Base-by-base conservation (phyloP, 192 early-diverging fungal species). In the Phycomyces blakesleeanus region DNA sequence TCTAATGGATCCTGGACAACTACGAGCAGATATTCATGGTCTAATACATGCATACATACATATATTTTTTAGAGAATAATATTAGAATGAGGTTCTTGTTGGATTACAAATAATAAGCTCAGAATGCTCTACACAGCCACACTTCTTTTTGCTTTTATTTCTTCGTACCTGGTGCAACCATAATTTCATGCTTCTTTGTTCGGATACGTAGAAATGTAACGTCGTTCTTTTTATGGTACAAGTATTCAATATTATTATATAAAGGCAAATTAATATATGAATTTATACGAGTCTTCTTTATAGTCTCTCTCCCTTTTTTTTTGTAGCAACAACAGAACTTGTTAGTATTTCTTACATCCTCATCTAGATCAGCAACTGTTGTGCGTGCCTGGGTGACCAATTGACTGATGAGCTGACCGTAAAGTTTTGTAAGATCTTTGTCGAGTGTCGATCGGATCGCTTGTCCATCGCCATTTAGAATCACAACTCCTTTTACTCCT, bases 151-250 rank as follows among this genome's bases (percentile, higher is more conserved):
- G n/a, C n/a, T n/a, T n/a, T n/a, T n/a, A n/a, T n/a, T n/a, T n/a
- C n/a, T n/a, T n/a, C n/a, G n/a, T 79, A 93, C 89, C 92, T 57
- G 94, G 93, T 11, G 92, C 91, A 18, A 98, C 83, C 93, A 98
- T 96, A 51, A 98, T 90, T 70, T 98, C 96, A 74, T 96, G 92
- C 65, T 93, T 93, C 77, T 92, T 96, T 22, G 93, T 92, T 29
- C 96, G 80, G 51, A 98, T 88, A 59, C 96, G 83, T 58, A 98
- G 62, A 67, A 98, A 98, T 7, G 92, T 94, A 56, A 98, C 72
- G 50, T 96, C 96, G 66, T 98, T 95, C 87, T 93, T 69, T 25
- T 22, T 42, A 20, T 11, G 25, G 24, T 47, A 15, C 12, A 42
- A 12, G 16, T 29, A 50, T 40, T 52, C 29, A 10, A 20, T 51